These are phyloP conservation scores for Coleophoma cylindrospora DNA, from an alignment of 2,329 filamentous ascomycete genomes.

Conservation along the genomic window DNA sequence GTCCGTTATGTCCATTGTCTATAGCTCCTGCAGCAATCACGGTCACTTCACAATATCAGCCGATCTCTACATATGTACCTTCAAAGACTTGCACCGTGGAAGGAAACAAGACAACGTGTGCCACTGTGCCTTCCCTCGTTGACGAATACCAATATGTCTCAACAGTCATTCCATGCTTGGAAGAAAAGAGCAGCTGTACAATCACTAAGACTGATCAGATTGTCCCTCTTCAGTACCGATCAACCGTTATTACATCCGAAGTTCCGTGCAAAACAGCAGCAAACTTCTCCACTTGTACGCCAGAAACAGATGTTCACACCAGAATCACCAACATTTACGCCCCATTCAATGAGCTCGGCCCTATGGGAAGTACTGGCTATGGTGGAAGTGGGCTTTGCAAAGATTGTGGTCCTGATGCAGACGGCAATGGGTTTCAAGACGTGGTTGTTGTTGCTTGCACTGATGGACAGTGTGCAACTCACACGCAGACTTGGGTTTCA, in stretches of 20 bases:
- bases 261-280: constrained; percentile 2
- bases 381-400: constrained; percentile 10
- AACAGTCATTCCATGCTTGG: constrained; percentile 6
- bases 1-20: constrained; percentile 4
- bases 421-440: constrained; percentile 1
- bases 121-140: constrained; percentile 1
- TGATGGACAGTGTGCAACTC: constrained; percentile 3
- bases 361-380: neutral
- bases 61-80: constrained; percentile 8
- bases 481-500: constrained; percentile 8
- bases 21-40: constrained; percentile 3
- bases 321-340: constrained; percentile 1
- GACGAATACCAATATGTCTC: constrained; percentile 6
- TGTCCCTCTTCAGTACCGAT: neutral
- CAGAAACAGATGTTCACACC: neutral
- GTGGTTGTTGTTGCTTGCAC: constrained; percentile 4
- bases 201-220: constrained; percentile 8
- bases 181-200: neutral
- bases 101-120: neutral
- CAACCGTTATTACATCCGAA: constrained; percentile 2
- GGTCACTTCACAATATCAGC: constrained; percentile 9
- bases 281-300: neutral
- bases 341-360: constrained; percentile 2
- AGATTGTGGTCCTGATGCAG: neutral
- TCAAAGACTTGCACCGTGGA: neutral